A percentile compares a stretch with the other conserved stretches of the same genome.
Evolutionary conservation across 345 rosid species (phyloP).

Genomic region (Lepidium sativum): DNA sequence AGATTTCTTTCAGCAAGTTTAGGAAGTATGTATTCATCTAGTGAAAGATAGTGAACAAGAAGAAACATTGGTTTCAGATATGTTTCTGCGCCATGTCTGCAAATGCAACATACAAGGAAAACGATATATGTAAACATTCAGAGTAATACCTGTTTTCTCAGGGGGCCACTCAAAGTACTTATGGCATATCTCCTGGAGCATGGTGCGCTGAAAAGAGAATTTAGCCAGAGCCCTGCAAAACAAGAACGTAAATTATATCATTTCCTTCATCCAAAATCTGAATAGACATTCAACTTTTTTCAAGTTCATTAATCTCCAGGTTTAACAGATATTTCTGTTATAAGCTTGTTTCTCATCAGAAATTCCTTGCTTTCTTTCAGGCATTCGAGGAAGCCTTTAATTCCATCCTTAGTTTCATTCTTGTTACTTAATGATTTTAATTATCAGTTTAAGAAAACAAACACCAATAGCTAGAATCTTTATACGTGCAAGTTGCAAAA

Average conservation of each 20-base stretch:
- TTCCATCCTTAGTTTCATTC: background rate
- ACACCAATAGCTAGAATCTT: background rate
- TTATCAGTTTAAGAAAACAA: background rate
- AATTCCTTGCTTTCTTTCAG: background rate
- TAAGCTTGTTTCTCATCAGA: background rate
- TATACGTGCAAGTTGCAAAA: background rate
- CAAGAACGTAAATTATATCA: background rate
- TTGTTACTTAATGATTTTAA: background rate
- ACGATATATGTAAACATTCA: background rate
- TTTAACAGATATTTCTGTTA: background rate
- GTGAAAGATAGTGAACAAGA: background rate
- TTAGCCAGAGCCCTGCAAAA: slow-evolving; percentile 48
- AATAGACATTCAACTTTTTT: background rate
- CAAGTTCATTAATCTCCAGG: background rate
- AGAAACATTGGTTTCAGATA: background rate
- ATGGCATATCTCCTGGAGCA: slow-evolving; percentile 52
- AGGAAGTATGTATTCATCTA: slow-evolving; percentile 87
- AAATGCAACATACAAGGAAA: background rate
- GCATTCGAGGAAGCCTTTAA: background rate
- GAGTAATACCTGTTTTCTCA: slow-evolving; percentile 64
- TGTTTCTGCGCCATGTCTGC: background rate
- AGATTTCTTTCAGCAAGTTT: slow-evolving; percentile 88
- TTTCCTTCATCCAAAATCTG: background rate
- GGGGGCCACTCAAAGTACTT: slow-evolving; percentile 80
- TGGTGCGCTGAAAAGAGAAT: slow-evolving; percentile 45